Conservation (phyloP, 2,329 filamentous ascomycete species). For the Stemphylium lycopersici region DNA sequence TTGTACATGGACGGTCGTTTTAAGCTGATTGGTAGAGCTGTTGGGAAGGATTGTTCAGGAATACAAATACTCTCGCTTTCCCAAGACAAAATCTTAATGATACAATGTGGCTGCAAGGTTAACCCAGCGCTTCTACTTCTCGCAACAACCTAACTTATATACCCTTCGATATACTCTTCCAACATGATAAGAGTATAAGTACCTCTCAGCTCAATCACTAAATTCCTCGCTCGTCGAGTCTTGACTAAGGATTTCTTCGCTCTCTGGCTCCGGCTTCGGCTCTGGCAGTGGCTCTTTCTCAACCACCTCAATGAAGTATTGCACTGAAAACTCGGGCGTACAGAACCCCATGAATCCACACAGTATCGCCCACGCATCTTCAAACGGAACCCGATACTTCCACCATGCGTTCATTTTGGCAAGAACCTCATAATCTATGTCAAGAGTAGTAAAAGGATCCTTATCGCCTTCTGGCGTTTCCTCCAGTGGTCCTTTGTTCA, state of each 20-base stretch:
- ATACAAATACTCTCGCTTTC: too few species aligned
- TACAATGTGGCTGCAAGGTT: too few species aligned
- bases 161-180: too few species aligned
- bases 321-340: background rate
- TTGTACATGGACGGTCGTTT: too few species aligned
- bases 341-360: background rate
- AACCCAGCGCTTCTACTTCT: too few species aligned
- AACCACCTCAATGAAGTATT: background rate
- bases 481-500: background rate
- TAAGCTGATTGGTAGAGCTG: too few species aligned
- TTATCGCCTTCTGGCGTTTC: background rate
- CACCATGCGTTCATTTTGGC: background rate
- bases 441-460: background rate
- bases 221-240: background rate
- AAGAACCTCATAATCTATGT: background rate
- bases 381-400: background rate
- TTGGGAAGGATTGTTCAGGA: too few species aligned
- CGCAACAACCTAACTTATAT: too few species aligned
- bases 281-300: background rate
- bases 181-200: too few species aligned
- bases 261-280: background rate
- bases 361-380: background rate
- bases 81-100: too few species aligned
- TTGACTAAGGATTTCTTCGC: background rate
- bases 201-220: background rate